Percentiles rank a stretch among this genome's conserved stretches.
phyloP scores from a whole-genome alignment of 306 rosid species.

The Cicer judaicum region DNA sequence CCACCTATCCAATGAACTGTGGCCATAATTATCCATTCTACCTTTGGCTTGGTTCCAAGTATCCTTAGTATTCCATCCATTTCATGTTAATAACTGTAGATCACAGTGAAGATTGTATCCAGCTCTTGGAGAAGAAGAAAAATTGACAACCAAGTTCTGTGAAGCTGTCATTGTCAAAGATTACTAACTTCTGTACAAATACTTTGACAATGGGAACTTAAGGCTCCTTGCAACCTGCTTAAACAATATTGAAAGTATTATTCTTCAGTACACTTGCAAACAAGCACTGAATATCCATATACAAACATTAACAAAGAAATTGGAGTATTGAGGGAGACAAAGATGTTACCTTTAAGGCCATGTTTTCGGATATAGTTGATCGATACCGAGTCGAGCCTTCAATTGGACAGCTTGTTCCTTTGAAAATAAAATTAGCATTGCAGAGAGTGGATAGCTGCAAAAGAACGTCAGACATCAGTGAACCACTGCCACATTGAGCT shows the following conservation, averaged over 20 bases:
- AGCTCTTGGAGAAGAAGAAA: conserved; percentile 3
- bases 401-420: conserved; percentile 85
- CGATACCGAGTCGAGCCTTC: conserved; percentile 89
- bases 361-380: conserved; percentile 75
- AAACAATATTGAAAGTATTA: conserved; percentile 34
- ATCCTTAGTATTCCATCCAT: conserved; percentile 19
- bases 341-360: conserved; percentile 72
- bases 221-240: conserved; percentile 93
- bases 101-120: not conserved
- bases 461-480: conserved; percentile 82
- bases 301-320: not conserved
- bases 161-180: conserved; percentile 27
- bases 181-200: conserved; percentile 70
- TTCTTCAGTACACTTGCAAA: not conserved
- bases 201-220: conserved; percentile 85
- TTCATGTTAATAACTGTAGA: conserved; percentile 21
- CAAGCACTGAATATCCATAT: not conserved
- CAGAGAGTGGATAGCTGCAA: conserved; percentile 88
- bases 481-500: conserved; percentile 51
- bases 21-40: conserved; percentile 21
- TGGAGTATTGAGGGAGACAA: conserved; percentile 9
- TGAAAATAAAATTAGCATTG: conserved; percentile 81
- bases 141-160: conserved; percentile 31
- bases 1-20: conserved; percentile 12
- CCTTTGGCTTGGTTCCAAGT: conserved; percentile 30